A percentile compares a stretch with the other conserved stretches of the same genome.
Evolutionary conservation across 495 filamentous ascomycete species (phyloP).

Genomic region (Daldinia concentrica): DNA sequence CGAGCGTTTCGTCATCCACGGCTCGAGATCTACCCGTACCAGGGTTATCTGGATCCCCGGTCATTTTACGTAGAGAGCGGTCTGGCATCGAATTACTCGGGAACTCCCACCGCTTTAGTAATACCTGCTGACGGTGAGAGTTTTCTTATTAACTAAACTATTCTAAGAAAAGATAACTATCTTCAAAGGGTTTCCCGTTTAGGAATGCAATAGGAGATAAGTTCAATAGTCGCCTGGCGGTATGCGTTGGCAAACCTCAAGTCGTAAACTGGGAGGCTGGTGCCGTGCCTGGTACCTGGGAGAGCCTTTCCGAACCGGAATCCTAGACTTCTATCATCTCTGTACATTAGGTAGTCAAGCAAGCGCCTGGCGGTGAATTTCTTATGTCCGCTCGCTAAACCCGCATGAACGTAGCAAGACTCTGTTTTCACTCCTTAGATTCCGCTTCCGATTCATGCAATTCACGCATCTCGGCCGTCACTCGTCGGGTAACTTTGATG

Average conservation of each 20-base stretch:
- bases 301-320: conserved; percentile 1
- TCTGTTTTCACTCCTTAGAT: not conserved
- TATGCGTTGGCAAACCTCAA: not conserved
- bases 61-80: conserved; percentile 32
- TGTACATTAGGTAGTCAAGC: not conserved
- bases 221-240: not conserved
- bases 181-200: not conserved
- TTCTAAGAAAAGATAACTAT: conserved; percentile 13
- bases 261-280: not conserved
- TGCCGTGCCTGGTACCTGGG: not conserved
- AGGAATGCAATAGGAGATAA: conserved; percentile 1
- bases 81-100: conserved; percentile 30
- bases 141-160: conserved; percentile 6
- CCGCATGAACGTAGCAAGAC: not conserved
- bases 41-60: conserved; percentile 31
- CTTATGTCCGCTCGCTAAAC: not conserved
- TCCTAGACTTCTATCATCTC: not conserved
- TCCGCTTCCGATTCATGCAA: conserved; percentile 2
- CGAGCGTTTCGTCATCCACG: conserved; percentile 45
- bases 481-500: not conserved
- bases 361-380: not conserved
- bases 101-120: conserved; percentile 39
- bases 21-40: conserved; percentile 42
- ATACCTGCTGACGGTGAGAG: conserved; percentile 35
- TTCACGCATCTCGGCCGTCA: conserved; percentile 9